Base-by-base conservation (phyloP, 2,329 filamentous ascomycete genomes). In the Penicillium sp. region DNA sequence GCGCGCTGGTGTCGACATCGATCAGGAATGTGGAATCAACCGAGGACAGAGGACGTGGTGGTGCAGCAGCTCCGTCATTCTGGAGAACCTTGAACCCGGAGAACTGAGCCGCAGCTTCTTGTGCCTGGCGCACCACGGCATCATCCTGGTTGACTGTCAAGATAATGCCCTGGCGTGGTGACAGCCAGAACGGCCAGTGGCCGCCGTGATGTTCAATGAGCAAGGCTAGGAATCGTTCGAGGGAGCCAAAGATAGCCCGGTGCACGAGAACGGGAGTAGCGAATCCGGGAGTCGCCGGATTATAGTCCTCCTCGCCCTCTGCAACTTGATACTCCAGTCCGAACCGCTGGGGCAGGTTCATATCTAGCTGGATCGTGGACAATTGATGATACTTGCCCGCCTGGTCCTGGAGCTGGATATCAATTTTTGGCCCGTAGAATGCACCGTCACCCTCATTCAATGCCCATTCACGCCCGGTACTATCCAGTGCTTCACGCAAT, bases 361-460 rank as follows among this genome's bases (percentile, higher is more conserved):
- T 96, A 75, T 96, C 92, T 30, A 96, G 85, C 80, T 96, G 92
- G 55, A 96, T 89, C 0, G 92, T 96, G 3, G 92, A 93, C 2
- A 93, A 91, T 74, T 96, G 92, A 73, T 96, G 92, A 71, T 93
- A 91, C 73, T 94, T 96, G 8, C 91, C 91, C 71, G 91, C 86
- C 0, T 89, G 89, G 73, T 96, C 92, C 63, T 85, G 87, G 50
- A 96, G 78, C 42, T 96, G 87, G 49, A 96, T 91, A 72, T 96
- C 92, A 66, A 96, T 96, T 79, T 96, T 96, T 35, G 93, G 92
- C 0, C 93, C 92, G 72, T 96, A 96, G 73, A 96, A 96, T 4
- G 92, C 92, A 15, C 93, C 92, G 63, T 96, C 92, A 12, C 91
- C 92, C 70, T 89, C 85, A 65, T 93, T 94, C 60, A 94, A 68